Base-by-base conservation (phyloP, 306 rosid species). In the Trifolium dubium region DNA sequence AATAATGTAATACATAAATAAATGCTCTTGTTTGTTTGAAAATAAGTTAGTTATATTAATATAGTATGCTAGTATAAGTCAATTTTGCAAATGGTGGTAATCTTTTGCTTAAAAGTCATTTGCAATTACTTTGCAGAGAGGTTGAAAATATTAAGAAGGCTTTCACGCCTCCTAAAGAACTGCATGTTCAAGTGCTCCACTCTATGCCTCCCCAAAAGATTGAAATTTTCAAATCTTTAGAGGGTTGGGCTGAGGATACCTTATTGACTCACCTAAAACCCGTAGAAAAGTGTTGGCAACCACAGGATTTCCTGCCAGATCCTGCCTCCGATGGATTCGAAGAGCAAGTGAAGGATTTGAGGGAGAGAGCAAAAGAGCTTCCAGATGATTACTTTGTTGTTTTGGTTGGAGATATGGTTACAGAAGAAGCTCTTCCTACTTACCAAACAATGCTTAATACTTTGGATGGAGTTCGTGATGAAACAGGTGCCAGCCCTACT, bases 401-500 rank as follows among this genome's bases (percentile, higher is more conserved):
- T 84, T 85, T 92, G 77, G 96, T 89, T 43, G 97, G 97, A 63
- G 97, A 92, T 84, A 92, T 92, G 97, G 79, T 92, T 80, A 92
- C 97, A 0, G 97, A 92, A 79, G 97, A 92, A 77, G 97, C 97
- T 43, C 96, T 92, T 49, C 97, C 97, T 64, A 92, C 97, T 30
- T 92, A 92, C 80, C 97, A 92, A 81, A 92, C 97, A 10, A 92
- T 92, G 97, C 88, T 92, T 12, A 92, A 92, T 77, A 92, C 97
- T 49, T 71, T 92, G 77, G 98, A 92, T 55, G 96, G 98, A 64
- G 94, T 88, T 76, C 83, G 94, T 75, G 98, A 92, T 77, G 98
- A 92, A 85, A 90, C 98, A 1, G 98, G 98, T 37, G 96, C 98
- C 18, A 92, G 98, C 83, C 98, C 37, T 50, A 87, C 89, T 71